phyloP scores from a whole-genome alignment of 768 basidiomycete genomes.

The Termitomyces sp. region DNA sequence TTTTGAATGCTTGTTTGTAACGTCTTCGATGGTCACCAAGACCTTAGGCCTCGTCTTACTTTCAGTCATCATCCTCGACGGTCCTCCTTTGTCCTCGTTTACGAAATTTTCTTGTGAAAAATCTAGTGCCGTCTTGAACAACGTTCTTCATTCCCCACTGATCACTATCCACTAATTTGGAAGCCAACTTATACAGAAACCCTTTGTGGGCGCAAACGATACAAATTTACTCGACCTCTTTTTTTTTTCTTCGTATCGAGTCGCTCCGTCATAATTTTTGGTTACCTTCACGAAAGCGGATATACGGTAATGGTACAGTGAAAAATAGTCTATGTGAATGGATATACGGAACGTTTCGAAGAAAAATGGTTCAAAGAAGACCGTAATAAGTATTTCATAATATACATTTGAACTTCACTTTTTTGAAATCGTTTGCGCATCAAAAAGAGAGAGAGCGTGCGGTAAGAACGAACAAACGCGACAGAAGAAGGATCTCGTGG shows the following conservation, averaged over 20 bases:
- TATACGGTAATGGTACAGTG: not conserved
- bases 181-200: no score
- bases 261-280: not conserved
- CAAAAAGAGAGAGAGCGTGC: no score
- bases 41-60: not conserved
- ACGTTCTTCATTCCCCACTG: not conserved
- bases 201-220: no score
- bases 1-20: not conserved
- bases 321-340: not conserved
- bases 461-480: not conserved
- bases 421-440: not conserved
- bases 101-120: not conserved
- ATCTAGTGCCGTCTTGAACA: not conserved
- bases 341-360: not conserved
- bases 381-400: constrained; percentile 12
- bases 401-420: not conserved
- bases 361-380: not conserved
- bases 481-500: not conserved
- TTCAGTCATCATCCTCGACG: not conserved
- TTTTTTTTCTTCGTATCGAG: not conserved
- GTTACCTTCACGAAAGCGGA: not conserved
- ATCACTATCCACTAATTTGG: not conserved
- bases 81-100: not conserved
- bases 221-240: not conserved
- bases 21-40: not conserved